A percentile compares a stretch with the other conserved stretches of the same genome.
Conservation (phyloP, 2,329 filamentous ascomycete genomes). For the Colletotrichum sp. region DNA sequence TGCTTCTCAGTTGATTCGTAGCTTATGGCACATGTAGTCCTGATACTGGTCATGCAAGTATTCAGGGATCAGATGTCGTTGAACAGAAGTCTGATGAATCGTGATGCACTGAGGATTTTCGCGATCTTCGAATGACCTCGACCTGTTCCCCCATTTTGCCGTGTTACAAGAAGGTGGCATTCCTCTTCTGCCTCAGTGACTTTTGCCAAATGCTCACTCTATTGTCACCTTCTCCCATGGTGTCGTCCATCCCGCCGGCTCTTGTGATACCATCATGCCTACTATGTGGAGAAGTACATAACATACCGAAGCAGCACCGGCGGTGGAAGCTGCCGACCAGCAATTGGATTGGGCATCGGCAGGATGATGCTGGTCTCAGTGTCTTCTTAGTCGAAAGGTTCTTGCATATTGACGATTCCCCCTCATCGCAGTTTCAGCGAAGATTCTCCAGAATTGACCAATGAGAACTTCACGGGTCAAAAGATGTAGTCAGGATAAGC, state of each 20-base stretch:
- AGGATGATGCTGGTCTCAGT: not conserved
- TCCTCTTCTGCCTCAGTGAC: not conserved
- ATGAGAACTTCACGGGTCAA: not conserved
- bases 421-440: not conserved
- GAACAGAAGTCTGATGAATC: not conserved
- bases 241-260: not conserved
- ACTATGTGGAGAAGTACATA: not conserved
- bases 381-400: not conserved
- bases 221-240: not conserved
- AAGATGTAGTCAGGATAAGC: not conserved
- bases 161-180: not conserved
- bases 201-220: not conserved
- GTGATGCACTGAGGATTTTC: not conserved
- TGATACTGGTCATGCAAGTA: not conserved
- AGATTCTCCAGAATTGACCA: not conserved
- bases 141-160: not conserved
- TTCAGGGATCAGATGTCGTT: not conserved
- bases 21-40: not conserved
- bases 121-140: not conserved
- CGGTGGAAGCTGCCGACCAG: not conserved
- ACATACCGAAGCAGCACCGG: not conserved
- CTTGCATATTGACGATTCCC: not conserved
- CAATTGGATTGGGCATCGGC: not conserved
- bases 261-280: not conserved
- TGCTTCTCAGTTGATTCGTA: not conserved